Evolutionary conservation across 306 rosid genomes (phyloP), one percentile per base, ranked within the genome.

Genomic region (Sicyos edulis): DNA sequence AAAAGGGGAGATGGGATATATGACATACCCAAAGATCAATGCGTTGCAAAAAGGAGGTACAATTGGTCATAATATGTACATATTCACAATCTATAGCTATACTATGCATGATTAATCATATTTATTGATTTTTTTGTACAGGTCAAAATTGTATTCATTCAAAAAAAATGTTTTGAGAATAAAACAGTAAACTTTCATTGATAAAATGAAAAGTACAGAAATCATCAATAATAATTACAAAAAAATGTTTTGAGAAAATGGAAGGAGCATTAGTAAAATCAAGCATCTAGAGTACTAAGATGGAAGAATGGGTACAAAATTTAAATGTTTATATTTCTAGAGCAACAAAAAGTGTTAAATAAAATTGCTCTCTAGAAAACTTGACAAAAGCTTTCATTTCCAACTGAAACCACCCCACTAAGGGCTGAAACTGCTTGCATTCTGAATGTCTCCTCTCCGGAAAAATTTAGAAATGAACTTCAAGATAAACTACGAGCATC

Each of bases 271-370:
- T 66, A 66, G 22, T 42, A 45, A 37, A 66, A 19, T 66, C 37
- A 44, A 65, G 71, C 54, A 42, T 44, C 5, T 65, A 65, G 54
- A 65, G 19, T 45, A 44, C 54, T 10, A 13, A 42, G 55, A 66
- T 19, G 5, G 11, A 64, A 64, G 32, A 40, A 42, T 66, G 34
- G 26, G 13, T 42, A 9, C 71, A 65, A 65, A 44, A 40, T 65
- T 16, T 44, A 44, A 44, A 44, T 44, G 15, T 65, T 65, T 65
- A 65, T 12, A 40, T 22, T 44, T 10, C 44, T 65, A n/a, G 71
- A 19, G 20, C n/a, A 42, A 65, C 54, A 21, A 65, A 65, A 65
- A 65, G 37, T 65, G 32, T 10, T 10, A 44, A 19, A 20, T 40
- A 40, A 65, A 65, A 65, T 21, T 65, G 2, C 3, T 44, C 19